Evolutionary conservation across 208 protist genomes (phyloP), one percentile per base, ranked within the genome.

Genomic region (Acanthamoeba castellanii): DNA sequence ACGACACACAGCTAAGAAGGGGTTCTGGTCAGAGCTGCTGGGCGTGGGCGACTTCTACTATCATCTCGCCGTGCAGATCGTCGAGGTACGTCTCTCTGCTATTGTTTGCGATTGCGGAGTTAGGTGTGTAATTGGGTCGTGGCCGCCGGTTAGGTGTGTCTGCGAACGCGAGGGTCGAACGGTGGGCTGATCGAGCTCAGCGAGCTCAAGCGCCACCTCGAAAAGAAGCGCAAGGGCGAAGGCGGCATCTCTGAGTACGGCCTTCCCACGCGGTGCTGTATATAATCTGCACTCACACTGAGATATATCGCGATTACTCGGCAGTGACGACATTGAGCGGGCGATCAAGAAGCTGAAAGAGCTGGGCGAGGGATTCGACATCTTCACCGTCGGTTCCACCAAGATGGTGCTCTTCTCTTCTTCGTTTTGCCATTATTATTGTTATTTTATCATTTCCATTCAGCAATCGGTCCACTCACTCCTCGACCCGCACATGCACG

Each of bases 41-140:
- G 98, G 98, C 20, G 94, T 98, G n/a, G 98, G 98, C 50, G 96
- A 98, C 74, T 98, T 98, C 64, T 98, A 98, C 93, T 98, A 98
- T 92, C 96, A 98, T 55, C 78, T 98, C 8, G 97, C 76, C 42
- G 97, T 98, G n/a, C 97, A 98, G 78, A 97, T 98, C 27, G 93
- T 98, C 30, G 96, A 97, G 42, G 88, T 98, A 16, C 98, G 8
- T 96, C n/a, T n/a, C n/a, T n/a, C n/a, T n/a, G n/a, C n/a, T n/a
- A n/a, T n/a, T n/a, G n/a, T 1, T 42, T 42, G 37, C 1, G 2
- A 42, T 1, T 42, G 37, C 37, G 37, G 37, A 3, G 20, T 13
- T 5, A 1, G 34, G 1, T 76, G 16, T 74, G 34, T 74, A 13
- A 22, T 91, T 1, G 84, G 6, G 16, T 81, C 11, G 50, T 64